A percentile compares a stretch with the other conserved stretches of the same genome.
Conservation (phyloP, 2,329 filamentous ascomycete species). For the Sporothrix globosa region DNA sequence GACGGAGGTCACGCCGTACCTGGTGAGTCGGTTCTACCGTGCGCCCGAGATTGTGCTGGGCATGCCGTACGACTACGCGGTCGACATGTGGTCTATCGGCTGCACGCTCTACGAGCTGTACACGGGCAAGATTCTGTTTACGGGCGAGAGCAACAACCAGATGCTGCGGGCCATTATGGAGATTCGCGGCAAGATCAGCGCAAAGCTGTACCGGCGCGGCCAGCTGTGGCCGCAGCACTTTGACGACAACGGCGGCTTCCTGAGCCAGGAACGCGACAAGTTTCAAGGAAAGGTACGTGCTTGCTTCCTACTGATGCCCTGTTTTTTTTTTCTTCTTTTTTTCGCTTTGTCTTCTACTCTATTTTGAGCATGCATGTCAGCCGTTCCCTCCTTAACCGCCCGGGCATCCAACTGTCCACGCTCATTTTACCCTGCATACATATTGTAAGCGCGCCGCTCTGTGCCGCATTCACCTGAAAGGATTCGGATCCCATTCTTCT, state of each 20-base stretch:
- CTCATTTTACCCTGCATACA: slow-evolving; percentile 8
- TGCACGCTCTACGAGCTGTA: slow-evolving; percentile 97
- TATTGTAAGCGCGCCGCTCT: slow-evolving; percentile 26
- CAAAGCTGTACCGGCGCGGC: slow-evolving; percentile 84
- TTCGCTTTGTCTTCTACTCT: not conserved
- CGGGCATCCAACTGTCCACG: not conserved
- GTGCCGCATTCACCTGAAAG: not conserved
- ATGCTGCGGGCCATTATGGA: slow-evolving; percentile 98
- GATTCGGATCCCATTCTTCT: not conserved
- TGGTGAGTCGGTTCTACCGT: slow-evolving; percentile 96
- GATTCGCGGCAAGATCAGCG: slow-evolving; percentile 86
- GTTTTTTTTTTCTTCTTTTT: not conserved
- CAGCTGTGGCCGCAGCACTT: slow-evolving; percentile 78
- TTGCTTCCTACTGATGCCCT: not conserved
- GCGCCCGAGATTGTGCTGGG: slow-evolving; percentile 96
- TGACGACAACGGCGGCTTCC: slow-evolving; percentile 80
- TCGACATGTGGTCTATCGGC: slow-evolving; percentile 97
- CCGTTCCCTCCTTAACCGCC: not conserved
- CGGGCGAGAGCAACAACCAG: slow-evolving; percentile 93
- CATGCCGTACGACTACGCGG: slow-evolving; percentile 91
- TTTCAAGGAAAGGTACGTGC: slow-evolving; percentile 74
- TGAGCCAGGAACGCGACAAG: slow-evolving; percentile 84
- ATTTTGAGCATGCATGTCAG: not conserved
- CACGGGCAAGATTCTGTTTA: slow-evolving; percentile 96
- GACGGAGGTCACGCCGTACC: slow-evolving; percentile 89